These are phyloP conservation scores for Davidsoniella eucalypti DNA, from an alignment of 2,329 filamentous ascomycete species.

Conservation along the genomic window DNA sequence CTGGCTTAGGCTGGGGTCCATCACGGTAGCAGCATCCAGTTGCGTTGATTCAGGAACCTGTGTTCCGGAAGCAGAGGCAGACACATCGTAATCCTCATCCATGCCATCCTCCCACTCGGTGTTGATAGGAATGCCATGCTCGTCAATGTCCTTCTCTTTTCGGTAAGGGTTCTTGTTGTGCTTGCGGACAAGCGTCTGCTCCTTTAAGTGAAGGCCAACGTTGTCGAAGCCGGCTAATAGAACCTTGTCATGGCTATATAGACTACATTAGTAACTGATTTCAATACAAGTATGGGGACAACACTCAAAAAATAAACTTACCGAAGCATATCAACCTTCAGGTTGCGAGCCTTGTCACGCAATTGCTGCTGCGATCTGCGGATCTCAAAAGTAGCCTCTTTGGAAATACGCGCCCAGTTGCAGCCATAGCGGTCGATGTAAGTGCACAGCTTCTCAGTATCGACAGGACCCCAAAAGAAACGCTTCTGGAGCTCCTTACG, in stretches of 20 bases:
- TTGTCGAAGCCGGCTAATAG: conserved; percentile 34
- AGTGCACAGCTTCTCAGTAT: conserved; percentile 9
- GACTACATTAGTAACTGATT: not conserved
- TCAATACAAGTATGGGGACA: not conserved
- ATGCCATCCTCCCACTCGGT: conserved; percentile 17
- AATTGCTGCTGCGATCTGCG: conserved; percentile 37
- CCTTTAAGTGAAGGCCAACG: conserved; percentile 34
- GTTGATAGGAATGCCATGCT: conserved; percentile 23
- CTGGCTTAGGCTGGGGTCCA: conserved; percentile 9
- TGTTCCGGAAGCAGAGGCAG: not conserved
- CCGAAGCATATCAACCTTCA: conserved; percentile 37
- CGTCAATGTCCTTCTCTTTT: conserved; percentile 29
- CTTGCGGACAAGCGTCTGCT: conserved; percentile 24
- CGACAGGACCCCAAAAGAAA: conserved; percentile 16
- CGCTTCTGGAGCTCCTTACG: conserved; percentile 12
- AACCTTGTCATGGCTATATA: conserved; percentile 22
- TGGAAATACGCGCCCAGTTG: conserved; percentile 13
- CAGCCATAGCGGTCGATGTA: conserved; percentile 13
- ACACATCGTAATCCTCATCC: conserved; percentile 10
- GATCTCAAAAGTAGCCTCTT: conserved; percentile 13
- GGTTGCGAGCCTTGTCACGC: conserved; percentile 40
- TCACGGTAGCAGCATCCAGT: conserved; percentile 10
- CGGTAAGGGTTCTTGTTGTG: conserved; percentile 33
- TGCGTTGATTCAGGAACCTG: not conserved
- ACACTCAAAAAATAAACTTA: conserved; percentile 15